A percentile compares a stretch with the other conserved stretches of the same genome.
These are phyloP conservation scores for Coniferiporia weirii DNA, from an alignment of 1,284 basidiomycete species.

Conservation along the genomic window DNA sequence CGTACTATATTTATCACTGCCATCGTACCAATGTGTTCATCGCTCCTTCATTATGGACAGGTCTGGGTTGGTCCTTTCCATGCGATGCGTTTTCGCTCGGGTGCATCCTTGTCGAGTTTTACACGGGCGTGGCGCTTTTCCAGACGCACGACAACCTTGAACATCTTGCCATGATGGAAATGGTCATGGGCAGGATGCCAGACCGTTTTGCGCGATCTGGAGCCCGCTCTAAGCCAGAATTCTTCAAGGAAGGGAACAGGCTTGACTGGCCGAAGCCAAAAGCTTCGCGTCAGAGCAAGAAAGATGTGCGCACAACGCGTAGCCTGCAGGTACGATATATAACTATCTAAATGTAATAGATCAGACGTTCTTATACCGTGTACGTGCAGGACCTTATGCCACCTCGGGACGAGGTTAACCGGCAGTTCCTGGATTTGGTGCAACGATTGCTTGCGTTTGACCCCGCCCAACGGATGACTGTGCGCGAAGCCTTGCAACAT, in stretches of 20 bases:
- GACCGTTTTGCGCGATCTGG: slow-evolving; percentile 72
- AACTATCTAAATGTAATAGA: slow-evolving; percentile 14
- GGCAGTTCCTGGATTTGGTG: slow-evolving; percentile 84
- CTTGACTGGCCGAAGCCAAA: slow-evolving; percentile 91
- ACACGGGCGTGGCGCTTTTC: slow-evolving; percentile 95
- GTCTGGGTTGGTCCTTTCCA: slow-evolving; percentile 96
- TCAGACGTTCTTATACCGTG: slow-evolving; percentile 1
- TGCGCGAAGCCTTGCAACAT: slow-evolving; percentile 82
- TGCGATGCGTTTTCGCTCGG: slow-evolving; percentile 99
- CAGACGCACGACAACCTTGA: slow-evolving; percentile 99
- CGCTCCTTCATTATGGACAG: slow-evolving; percentile 36
- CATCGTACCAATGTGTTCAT: background rate
- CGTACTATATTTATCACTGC: slow-evolving; percentile 1
- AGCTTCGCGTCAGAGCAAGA: slow-evolving; percentile 85
- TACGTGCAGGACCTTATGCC: slow-evolving; percentile 74
- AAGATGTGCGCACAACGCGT: slow-evolving; percentile 88
- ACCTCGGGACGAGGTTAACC: slow-evolving; percentile 63
- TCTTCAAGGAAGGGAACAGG: slow-evolving; percentile 79
- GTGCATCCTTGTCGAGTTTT: slow-evolving; percentile 98
- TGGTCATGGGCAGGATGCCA: slow-evolving; percentile 97
- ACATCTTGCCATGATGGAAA: slow-evolving; percentile 99
- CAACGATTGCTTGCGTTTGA: slow-evolving; percentile 88
- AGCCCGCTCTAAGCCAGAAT: slow-evolving; percentile 81
- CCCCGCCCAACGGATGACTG: slow-evolving; percentile 80
- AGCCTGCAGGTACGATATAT: slow-evolving; percentile 47